phyloP scores from a whole-genome alignment of 306 rosid genomes.

The Pueraria montana region DNA sequence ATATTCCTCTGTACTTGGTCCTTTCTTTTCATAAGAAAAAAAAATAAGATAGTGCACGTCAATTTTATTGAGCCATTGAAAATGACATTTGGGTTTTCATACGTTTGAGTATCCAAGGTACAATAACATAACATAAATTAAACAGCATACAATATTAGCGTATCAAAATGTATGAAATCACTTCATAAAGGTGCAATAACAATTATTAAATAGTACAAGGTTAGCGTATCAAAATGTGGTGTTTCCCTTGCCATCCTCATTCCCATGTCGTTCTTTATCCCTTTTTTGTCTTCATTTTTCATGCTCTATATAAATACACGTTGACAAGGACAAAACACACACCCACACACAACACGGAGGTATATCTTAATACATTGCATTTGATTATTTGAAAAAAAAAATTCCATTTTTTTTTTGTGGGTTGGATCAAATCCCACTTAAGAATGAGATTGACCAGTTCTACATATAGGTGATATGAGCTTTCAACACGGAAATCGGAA shows the following conservation, averaged over 20 bases:
- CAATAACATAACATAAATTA: too few species aligned
- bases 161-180: not conserved
- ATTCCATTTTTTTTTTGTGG: not conserved
- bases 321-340: slow-evolving; percentile 26
- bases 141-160: not conserved
- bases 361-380: not conserved
- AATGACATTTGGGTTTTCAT: too few species aligned
- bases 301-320: not conserved
- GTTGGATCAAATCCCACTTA: slow-evolving; percentile 15
- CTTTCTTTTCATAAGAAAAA: too few species aligned
- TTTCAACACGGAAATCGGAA: slow-evolving; percentile 41
- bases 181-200: not conserved
- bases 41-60: too few species aligned
- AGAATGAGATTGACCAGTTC: slow-evolving; percentile 21
- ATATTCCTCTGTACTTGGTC: too few species aligned
- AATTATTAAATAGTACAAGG: not conserved
- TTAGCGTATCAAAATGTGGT: not conserved
- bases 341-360: not conserved
- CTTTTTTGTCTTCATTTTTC: slow-evolving; percentile 14
- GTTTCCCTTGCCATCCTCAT: not conserved
- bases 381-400: not conserved
- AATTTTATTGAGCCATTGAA: too few species aligned
- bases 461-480: not conserved
- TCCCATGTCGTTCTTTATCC: not conserved
- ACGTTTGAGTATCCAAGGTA: too few species aligned